These are phyloP conservation scores for Hyparrhenia diplandra DNA, from an alignment of 176 grass and related monocot genomes.

Conservation along the genomic window DNA sequence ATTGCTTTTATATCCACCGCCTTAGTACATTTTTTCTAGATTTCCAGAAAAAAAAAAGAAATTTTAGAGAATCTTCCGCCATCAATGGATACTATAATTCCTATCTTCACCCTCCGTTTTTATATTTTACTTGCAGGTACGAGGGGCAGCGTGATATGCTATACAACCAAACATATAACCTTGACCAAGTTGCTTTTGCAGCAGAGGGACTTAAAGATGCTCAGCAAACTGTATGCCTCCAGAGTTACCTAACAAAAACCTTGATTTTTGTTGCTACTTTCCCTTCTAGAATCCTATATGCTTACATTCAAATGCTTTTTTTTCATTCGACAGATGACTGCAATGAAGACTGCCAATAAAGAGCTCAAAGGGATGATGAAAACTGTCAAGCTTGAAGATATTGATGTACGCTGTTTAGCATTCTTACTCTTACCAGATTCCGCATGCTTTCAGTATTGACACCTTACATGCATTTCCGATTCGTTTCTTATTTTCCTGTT, in stretches of 20 bases:
- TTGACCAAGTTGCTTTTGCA: slow-evolving; percentile 94
- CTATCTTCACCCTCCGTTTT: not conserved
- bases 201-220: slow-evolving; percentile 94
- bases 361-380: slow-evolving; percentile 99
- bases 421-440: not conserved
- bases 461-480: not conserved
- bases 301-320: not conserved
- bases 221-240: slow-evolving; percentile 65
- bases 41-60: not conserved
- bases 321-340: slow-evolving; percentile 70
- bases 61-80: not conserved
- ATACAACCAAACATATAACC: slow-evolving; percentile 95
- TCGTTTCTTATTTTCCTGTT: not conserved
- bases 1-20: not conserved
- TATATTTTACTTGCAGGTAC: slow-evolving; percentile 51
- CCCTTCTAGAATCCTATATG: not conserved
- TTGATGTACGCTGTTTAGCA: slow-evolving; percentile 57
- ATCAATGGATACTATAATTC: not conserved
- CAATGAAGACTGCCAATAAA: slow-evolving; percentile 91
- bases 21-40: not conserved
- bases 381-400: slow-evolving; percentile 89
- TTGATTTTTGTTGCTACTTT: not conserved
- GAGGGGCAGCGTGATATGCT: slow-evolving; percentile 96
- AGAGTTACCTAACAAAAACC: not conserved
- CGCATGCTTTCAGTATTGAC: not conserved